phyloP scores from a whole-genome alignment of 495 filamentous ascomycete genomes.

The Pyronema omphalodes region DNA sequence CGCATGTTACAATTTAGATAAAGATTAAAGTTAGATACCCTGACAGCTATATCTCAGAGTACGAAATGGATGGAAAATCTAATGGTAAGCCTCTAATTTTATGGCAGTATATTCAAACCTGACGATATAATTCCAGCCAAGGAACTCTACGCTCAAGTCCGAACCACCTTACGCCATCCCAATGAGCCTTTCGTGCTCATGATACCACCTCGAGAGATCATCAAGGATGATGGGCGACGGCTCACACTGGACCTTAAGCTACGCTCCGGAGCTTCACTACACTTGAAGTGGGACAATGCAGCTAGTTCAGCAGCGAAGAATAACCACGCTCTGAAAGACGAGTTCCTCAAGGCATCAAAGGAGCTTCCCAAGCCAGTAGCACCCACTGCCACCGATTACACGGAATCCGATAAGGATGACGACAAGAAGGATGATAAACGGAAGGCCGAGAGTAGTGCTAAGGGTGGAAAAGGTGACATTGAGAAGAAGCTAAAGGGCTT shows the following conservation, averaged over 20 bases:
- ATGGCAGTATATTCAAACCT: not conserved
- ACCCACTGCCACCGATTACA: slow-evolving; percentile 14
- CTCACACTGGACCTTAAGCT: slow-evolving; percentile 58
- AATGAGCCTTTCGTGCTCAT: slow-evolving; percentile 36
- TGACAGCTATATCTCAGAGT: slow-evolving; percentile 37
- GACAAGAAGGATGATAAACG: slow-evolving; percentile 24
- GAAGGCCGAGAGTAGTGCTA: slow-evolving; percentile 9
- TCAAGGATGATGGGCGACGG: slow-evolving; percentile 34
- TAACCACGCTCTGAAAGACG: slow-evolving; percentile 39
- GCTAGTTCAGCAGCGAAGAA: slow-evolving; percentile 32
- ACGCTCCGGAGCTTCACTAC: slow-evolving; percentile 49
- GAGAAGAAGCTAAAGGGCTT: slow-evolving; percentile 25
- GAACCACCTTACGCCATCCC: slow-evolving; percentile 20
- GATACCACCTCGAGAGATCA: slow-evolving; percentile 20
- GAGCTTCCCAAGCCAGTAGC: slow-evolving; percentile 36
- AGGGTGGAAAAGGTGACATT: not conserved
- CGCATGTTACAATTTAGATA: slow-evolving; percentile 24
- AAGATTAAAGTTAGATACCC: slow-evolving; percentile 72
- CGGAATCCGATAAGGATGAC: slow-evolving; percentile 28
- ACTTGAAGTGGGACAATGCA: slow-evolving; percentile 53
- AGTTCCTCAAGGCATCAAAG: slow-evolving; percentile 47
- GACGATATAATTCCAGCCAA: slow-evolving; percentile 24
- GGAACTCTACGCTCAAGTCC: slow-evolving; percentile 21
- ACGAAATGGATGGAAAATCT: slow-evolving; percentile 15
- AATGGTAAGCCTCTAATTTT: slow-evolving; percentile 5